A percentile compares a stretch with the other conserved stretches of the same genome.
Conservation (phyloP, 768 basidiomycete species). For the Mycena floridula region DNA sequence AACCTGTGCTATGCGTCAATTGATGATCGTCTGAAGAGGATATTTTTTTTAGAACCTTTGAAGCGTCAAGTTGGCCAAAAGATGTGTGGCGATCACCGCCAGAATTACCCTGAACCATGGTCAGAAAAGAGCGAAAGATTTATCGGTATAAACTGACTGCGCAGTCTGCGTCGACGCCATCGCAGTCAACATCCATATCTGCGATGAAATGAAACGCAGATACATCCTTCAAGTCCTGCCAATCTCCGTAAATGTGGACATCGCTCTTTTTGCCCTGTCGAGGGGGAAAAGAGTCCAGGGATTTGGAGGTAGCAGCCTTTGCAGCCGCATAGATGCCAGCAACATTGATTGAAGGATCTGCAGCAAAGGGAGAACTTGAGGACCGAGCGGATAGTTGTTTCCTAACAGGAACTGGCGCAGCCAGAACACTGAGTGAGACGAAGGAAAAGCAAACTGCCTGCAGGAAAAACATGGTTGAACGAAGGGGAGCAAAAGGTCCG, state of each 20-base stretch:
- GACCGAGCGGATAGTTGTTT: too few relatives aligned
- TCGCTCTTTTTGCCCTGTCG: constrained; percentile 4
- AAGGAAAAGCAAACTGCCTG: too few relatives aligned
- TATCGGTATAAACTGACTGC: neutral
- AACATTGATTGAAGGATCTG: constrained; percentile 14
- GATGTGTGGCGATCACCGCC: constrained; percentile 17
- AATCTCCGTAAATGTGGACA: constrained; percentile 14
- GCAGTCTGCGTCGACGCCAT: neutral
- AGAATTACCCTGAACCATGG: constrained; percentile 15
- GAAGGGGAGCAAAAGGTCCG: too few relatives aligned
- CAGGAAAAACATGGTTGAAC: too few relatives aligned
- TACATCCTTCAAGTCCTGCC: constrained; percentile 7
- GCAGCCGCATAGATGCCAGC: constrained; percentile 14
- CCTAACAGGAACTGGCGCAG: too few relatives aligned
- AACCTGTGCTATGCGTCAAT: too few relatives aligned
- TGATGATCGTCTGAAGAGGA: too few relatives aligned
- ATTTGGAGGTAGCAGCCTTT: constrained; percentile 8
- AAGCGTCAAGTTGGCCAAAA: constrained; percentile 18
- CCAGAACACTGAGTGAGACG: too few relatives aligned
- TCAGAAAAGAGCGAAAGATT: neutral
- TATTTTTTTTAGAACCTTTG: too few relatives aligned
- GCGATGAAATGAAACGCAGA: constrained; percentile 17
- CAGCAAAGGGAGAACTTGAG: constrained; percentile 5
- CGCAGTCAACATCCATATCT: constrained; percentile 11
- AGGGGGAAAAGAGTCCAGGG: constrained; percentile 11